Evolutionary conservation across 768 basidiomycete genomes (phyloP).

Genomic region (Psilocybe cyanescens): DNA sequence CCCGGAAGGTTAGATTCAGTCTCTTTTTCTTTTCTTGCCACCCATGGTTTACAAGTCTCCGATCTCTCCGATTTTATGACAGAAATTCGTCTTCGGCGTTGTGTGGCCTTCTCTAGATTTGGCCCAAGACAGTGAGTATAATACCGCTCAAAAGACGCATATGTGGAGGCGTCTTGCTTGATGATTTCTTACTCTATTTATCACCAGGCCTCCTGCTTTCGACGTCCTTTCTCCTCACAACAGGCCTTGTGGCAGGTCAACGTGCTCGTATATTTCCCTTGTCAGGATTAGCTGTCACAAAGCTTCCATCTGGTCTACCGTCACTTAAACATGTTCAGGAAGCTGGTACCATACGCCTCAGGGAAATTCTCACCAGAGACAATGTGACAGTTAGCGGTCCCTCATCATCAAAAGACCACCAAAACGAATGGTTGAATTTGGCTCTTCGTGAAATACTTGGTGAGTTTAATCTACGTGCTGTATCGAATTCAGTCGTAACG

Average conservation of each 20-base stretch:
- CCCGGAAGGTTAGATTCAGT: conserved; percentile 28
- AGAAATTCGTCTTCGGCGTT: conserved; percentile 71
- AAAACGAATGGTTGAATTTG: conserved; percentile 70
- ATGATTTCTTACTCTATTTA: conserved; percentile 8
- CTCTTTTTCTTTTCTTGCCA: conserved; percentile 1
- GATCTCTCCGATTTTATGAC: conserved; percentile 18
- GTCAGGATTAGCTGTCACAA: conserved; percentile 38
- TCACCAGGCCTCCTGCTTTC: conserved; percentile 58
- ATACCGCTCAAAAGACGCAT: conserved; percentile 9
- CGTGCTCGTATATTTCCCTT: conserved; percentile 54
- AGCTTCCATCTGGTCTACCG: conserved; percentile 48
- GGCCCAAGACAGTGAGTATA: conserved; percentile 57
- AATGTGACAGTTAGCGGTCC: conserved; percentile 10
- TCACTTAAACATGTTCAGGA: conserved; percentile 52
- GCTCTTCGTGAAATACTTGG: conserved; percentile 71
- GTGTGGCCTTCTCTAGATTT: conserved; percentile 78
- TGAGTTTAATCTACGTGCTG: conserved; percentile 31
- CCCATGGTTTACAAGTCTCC: conserved; percentile 12
- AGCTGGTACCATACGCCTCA: conserved; percentile 55
- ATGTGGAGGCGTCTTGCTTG: conserved; percentile 18
- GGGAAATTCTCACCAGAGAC: conserved; percentile 41
- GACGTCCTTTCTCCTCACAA: conserved; percentile 62
- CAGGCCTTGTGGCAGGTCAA: conserved; percentile 53
- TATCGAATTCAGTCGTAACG: conserved; percentile 16
- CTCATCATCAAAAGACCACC: conserved; percentile 28